Conservation (phyloP, 2,329 filamentous ascomycete species). For the Chrysosporium keratinophilum region DNA sequence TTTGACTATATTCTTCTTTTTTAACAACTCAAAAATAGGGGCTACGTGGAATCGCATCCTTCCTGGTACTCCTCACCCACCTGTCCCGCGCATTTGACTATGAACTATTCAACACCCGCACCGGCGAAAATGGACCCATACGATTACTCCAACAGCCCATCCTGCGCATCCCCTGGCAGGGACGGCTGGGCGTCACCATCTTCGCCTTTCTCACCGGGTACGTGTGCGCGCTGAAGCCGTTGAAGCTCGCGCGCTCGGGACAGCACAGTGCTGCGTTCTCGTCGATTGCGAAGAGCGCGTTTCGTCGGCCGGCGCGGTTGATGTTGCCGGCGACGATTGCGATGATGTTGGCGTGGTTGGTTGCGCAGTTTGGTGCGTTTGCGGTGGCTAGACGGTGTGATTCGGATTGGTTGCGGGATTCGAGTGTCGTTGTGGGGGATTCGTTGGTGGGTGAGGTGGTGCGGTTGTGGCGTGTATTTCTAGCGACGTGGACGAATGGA, state of each 20-base stretch:
- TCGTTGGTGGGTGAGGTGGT: slow-evolving; percentile 38
- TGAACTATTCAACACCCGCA: slow-evolving; percentile 41
- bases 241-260: slow-evolving; percentile 41
- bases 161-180: slow-evolving; percentile 47
- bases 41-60: slow-evolving; percentile 44
- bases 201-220: slow-evolving; percentile 49
- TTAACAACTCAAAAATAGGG: slow-evolving; percentile 29
- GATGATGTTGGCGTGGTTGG: slow-evolving; percentile 41
- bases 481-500: slow-evolving; percentile 42
- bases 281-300: slow-evolving; percentile 44
- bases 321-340: slow-evolving; percentile 45
- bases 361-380: slow-evolving; percentile 43
- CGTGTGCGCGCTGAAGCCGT: slow-evolving; percentile 46
- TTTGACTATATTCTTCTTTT: not conserved
- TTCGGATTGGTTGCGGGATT: slow-evolving; percentile 43
- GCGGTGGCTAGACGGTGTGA: slow-evolving; percentile 40
- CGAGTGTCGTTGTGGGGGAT: slow-evolving; percentile 37
- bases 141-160: slow-evolving; percentile 43
- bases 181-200: slow-evolving; percentile 46
- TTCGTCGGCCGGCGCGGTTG: slow-evolving; percentile 44
- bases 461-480: slow-evolving; percentile 38
- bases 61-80: slow-evolving; percentile 45
- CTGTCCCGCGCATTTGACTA: slow-evolving; percentile 44
- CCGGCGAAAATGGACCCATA: slow-evolving; percentile 34
- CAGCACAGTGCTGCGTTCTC: slow-evolving; percentile 38